phyloP scores from a whole-genome alignment of 192 early-diverging fungal genomes.

The Diversispora epigaea region DNA sequence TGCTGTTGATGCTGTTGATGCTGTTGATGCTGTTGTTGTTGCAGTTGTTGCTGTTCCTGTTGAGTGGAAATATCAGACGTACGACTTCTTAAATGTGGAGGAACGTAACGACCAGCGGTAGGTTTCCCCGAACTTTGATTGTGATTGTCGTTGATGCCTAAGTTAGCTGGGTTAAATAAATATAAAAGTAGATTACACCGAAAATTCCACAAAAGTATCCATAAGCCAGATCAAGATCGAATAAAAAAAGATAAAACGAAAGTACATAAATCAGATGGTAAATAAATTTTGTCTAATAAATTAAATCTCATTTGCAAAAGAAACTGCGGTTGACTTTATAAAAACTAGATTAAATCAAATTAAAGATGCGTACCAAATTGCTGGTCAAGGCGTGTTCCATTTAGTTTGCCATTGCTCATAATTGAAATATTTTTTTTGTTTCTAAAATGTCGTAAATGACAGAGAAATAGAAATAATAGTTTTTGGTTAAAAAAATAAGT shows the following conservation, averaged over 20 bases:
- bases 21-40: not conserved
- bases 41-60: not conserved
- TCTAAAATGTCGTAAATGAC: conserved; percentile 13
- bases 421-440: conserved; percentile 27
- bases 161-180: conserved; percentile 49
- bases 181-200: not conserved
- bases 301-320: not conserved
- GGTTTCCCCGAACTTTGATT: conserved; percentile 39
- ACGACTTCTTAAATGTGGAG: conserved; percentile 65
- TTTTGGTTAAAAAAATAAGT: too few relatives aligned
- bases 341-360: not conserved
- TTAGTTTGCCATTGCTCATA: conserved; percentile 49
- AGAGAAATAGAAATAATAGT: not conserved
- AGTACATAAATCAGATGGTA: not conserved
- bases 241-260: not conserved
- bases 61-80: not conserved
- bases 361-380: conserved; percentile 52
- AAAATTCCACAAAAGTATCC: not conserved
- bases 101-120: conserved; percentile 57
- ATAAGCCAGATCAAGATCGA: not conserved
- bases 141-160: conserved; percentile 57
- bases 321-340: not conserved
- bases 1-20: not conserved
- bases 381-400: conserved; percentile 61
- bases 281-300: not conserved